Base-by-base conservation (phyloP, 2,329 filamentous ascomycete genomes). In the Cladosporium halotolerans region DNA sequence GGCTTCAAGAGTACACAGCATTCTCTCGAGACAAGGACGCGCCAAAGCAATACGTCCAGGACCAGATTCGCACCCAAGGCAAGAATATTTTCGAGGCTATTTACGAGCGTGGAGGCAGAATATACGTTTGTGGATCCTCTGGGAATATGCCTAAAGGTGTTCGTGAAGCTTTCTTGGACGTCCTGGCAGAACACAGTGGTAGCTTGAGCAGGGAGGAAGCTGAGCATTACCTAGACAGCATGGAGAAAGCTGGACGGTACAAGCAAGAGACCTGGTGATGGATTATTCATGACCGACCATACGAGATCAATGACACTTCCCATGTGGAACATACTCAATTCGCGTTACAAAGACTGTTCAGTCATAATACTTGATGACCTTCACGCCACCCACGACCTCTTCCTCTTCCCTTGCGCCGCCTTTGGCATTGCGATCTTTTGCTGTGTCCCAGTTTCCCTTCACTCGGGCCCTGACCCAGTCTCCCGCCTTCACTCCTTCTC, bases 91-190 rank as follows among this genome's bases (percentile, higher is more conserved):
- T 75, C 60, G 65, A 73, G 11, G 66, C 80, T n/a, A 64, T 88
- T 4, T 68, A 75, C 34, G 72, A 76, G 34, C 63, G 72, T 10
- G 61, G 69, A 0, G 84, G 82, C 0, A 75, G 80, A 11, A 73
- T 82, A 1, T 81, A 77, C 59, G 72, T 83, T 16, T 82, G 79
- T 61, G 80, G 80, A 10, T 81, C 79, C 0, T 85, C 82, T 0
- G 85, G 85, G 1, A 80, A 79, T 55, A 89, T 89, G 85, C 85
- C 85, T 1, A 81, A 83, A 62, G 83, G 82, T 9, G 81, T 89
- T 1, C 73, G 84, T 14, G 79, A 83, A 63, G 83, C 84, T 4
- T 70, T 89, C 23, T 73, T 84, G n/a, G 81, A 85, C 63, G 73
- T 77, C 2, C 78, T 88, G 54, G 69, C 70, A 43, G 58, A 60